Evolutionary conservation across 108 stramenopile genomes (phyloP), one percentile per base, ranked within the genome.

Genomic region (Skeletonema marinoi): DNA sequence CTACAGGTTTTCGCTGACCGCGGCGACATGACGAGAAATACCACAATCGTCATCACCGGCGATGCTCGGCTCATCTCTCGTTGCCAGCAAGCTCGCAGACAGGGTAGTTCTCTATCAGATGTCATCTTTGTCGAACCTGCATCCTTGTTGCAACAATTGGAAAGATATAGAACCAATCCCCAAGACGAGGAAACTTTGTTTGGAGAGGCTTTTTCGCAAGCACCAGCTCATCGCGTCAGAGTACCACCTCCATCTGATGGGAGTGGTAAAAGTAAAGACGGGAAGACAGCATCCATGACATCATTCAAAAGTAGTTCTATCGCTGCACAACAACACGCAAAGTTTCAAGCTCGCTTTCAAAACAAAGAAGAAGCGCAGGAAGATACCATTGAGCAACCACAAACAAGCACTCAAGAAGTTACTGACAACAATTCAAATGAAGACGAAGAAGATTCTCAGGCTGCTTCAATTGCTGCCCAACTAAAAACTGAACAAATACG

Each of bases 31-130:
- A 21, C 29, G 33, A 67, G 75, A 39, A 77, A 80, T 25, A 77
- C 66, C 31, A 82, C 84, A 13, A 70, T 90, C 13, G 82, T 92
- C 3, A 85, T 92, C 16, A 92, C 91, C 3, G 89, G 86, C 14
- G 91, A 92, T 73, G 70, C 65, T n/a, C 80, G 74, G 32, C 83
- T 84, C 12, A 84, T 84, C 48, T 76, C 78, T 38, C 44, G 83
- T 59, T 84, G 83, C 51, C 78, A 79, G 32, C 50, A 66, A 81
- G 75, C 78, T 51, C 58, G 60, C 44, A 58, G 77, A 78, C 58
- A 44, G 32, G 65, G 78, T 30, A 58, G 31, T 12, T 75, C 75
- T 14, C 16, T 67, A 32, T 77, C 79, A 14, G 80, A 81, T 59
- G 70, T 85, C 13, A 60, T 75, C 16, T 81, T 85, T 68, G 75